These are phyloP conservation scores for Lodderomyces margitis DNA, from an alignment of 1,139 yeast species.

Conservation along the genomic window DNA sequence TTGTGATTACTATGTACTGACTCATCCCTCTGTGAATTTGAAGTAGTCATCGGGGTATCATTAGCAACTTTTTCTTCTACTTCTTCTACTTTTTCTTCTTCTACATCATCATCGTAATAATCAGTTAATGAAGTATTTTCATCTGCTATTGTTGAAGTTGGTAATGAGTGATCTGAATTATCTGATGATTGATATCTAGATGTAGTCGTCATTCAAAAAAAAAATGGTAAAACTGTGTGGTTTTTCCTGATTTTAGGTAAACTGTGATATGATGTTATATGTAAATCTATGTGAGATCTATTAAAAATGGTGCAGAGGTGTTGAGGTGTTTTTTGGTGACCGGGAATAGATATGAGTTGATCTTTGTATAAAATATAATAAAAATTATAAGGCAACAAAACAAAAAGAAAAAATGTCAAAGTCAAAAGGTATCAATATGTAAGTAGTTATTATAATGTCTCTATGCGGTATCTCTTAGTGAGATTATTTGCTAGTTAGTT, in stretches of 20 bases:
- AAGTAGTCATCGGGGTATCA: constrained; percentile 1
- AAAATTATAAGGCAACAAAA: no score
- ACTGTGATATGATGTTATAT: neutral
- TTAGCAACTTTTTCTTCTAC: neutral
- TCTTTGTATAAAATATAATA: no score
- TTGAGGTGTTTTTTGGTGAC: no score
- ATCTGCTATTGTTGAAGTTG: neutral
- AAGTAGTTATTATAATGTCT: no score
- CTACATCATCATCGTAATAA: neutral
- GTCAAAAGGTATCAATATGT: no score
- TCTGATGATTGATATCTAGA: neutral
- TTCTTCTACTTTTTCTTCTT: neutral
- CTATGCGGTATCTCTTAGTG: no score
- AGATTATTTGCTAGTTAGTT: no score
- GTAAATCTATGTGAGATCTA: neutral
- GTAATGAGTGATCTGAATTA: neutral
- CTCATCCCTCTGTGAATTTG: neutral
- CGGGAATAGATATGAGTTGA: no score
- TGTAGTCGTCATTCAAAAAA: neutral
- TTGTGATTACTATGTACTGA: neutral
- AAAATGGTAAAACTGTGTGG: neutral
- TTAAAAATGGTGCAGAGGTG: no score
- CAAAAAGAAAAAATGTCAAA: no score
- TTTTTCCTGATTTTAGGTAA: no score
- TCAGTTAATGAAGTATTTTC: neutral